These are phyloP conservation scores for Geotrichum citri-aurantii DNA, from an alignment of 1,139 yeast species.

Conservation along the genomic window DNA sequence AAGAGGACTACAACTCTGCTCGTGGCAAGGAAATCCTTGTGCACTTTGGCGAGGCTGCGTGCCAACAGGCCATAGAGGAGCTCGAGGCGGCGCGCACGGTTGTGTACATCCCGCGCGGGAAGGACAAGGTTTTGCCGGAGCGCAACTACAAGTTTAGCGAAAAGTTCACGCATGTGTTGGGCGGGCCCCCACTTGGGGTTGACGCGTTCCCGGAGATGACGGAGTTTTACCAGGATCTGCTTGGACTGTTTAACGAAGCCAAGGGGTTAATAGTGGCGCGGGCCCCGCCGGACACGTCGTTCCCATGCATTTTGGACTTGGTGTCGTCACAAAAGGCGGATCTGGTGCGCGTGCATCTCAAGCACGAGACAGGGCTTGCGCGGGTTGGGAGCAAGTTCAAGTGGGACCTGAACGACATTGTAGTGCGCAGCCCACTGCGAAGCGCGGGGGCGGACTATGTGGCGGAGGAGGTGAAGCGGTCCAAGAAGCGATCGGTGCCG, in stretches of 20 bases:
- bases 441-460: slow-evolving; percentile 9
- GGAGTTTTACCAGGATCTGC: slow-evolving; percentile 42
- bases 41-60: slow-evolving; percentile 40
- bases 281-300: slow-evolving; percentile 52
- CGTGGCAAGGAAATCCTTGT: slow-evolving; percentile 44
- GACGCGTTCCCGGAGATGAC: slow-evolving; percentile 45
- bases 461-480: slow-evolving; percentile 8
- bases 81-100: slow-evolving; percentile 38
- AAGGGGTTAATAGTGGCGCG: slow-evolving; percentile 56
- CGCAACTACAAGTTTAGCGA: slow-evolving; percentile 56
- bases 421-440: slow-evolving; percentile 18
- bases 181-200: slow-evolving; percentile 33
- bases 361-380: background rate
- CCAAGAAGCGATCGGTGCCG: slow-evolving; percentile 30
- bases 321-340: slow-evolving; percentile 39
- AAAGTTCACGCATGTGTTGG: slow-evolving; percentile 41
- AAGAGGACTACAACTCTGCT: slow-evolving; percentile 43
- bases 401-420: slow-evolving; percentile 53
- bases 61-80: background rate
- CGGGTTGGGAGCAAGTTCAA: slow-evolving; percentile 55
- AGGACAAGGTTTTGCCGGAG: slow-evolving; percentile 40
- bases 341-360: slow-evolving; percentile 43
- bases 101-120: slow-evolving; percentile 45
- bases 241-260: slow-evolving; percentile 37
- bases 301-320: slow-evolving; percentile 49